Evolutionary conservation across 1,284 basidiomycete species (phyloP).

Genomic region (Uromyces viciae-fabae): DNA sequence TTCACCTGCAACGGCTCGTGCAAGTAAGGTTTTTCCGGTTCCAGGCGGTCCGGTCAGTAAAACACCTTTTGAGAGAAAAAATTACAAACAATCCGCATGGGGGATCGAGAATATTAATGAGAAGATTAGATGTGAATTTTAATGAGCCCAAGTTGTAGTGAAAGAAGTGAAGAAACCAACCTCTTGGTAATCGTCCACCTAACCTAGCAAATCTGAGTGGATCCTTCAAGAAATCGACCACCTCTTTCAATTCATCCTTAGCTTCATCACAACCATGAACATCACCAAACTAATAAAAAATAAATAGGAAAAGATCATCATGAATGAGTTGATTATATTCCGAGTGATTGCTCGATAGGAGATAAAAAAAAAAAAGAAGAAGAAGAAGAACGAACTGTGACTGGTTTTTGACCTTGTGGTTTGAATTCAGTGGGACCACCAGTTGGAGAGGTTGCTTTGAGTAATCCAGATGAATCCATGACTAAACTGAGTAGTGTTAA

Average conservation of each 20-base stretch:
- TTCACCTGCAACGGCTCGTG: conserved; percentile 92
- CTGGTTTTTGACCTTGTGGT: conserved; percentile 68
- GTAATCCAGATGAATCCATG: conserved; percentile 82
- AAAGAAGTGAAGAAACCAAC: conserved; percentile 79
- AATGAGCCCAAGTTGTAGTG: not conserved
- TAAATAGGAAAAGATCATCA: not conserved
- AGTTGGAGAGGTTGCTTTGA: conserved; percentile 70
- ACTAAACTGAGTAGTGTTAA: conserved; percentile 79
- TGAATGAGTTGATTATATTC: too few relatives aligned
- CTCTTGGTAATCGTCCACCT: conserved; percentile 86
- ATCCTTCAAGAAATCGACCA: conserved; percentile 87
- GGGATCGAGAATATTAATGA: not conserved
- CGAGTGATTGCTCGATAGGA: conserved; percentile 29
- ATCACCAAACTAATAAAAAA: conserved; percentile 58
- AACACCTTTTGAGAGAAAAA: conserved; percentile 45
- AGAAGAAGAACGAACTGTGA: conserved; percentile 63
- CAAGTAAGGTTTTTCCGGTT: conserved; percentile 95
- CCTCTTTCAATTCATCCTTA: conserved; percentile 71
- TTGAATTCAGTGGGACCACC: conserved; percentile 68
- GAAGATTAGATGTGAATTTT: not conserved
- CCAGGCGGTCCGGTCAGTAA: conserved; percentile 59
- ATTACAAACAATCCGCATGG: not conserved
- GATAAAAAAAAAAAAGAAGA: conserved; percentile 1
- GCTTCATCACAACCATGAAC: conserved; percentile 86
- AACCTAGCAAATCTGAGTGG: conserved; percentile 80